Evolutionary conservation across 2,329 filamentous ascomycete genomes (phyloP), one percentile per base, ranked within the genome.

Genomic region (Teratosphaeria gauchensis): DNA sequence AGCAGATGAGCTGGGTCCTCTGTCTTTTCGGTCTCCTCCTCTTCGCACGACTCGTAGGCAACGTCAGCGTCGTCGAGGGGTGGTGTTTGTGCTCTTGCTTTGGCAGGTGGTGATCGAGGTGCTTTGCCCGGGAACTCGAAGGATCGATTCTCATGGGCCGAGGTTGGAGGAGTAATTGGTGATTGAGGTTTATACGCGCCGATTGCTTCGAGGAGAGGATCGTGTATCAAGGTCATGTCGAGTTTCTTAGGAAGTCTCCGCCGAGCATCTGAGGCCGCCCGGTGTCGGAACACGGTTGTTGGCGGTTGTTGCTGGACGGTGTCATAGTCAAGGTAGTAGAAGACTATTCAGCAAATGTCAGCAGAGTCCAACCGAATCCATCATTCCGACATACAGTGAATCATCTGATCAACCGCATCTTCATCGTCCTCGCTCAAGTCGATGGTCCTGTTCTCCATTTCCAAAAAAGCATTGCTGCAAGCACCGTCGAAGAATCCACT

Each of bases 401-500:
- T 73, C 72, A 74, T 74, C 56, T 73, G 70, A 51, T 71, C 68
- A 52, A 74, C 68, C n/a, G 71, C 71, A 32, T 72, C 71, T 56
- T 72, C 70, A 58, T 73, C 71, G 56, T 73, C 72, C 48, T 74
- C 71, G 54, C 69, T 71, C 51, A 74, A 64, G 57, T 74, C 72
- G 58, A 74, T 71, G 6, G 69, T 61, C 16, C 71, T 66, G n/a
- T 67, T 69, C 16, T 64, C 58, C 30, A 71, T 65, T 62, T 74
- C 72, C 14, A 63, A 63, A 58, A 73, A 73, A 42, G 66, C 62
- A 58, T 67, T 66, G 57, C 71, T 71, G 62, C 72, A 74, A 53
- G 72, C 72, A 51, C 71, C 71, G 59, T 74, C 72, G 65, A 74
- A 74, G 68, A 80, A 80, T 24, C 71, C 73, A 42, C 76, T 78